These are phyloP conservation scores for Calonectria pteridis DNA, from an alignment of 2,329 filamentous ascomycete species.

Conservation along the genomic window DNA sequence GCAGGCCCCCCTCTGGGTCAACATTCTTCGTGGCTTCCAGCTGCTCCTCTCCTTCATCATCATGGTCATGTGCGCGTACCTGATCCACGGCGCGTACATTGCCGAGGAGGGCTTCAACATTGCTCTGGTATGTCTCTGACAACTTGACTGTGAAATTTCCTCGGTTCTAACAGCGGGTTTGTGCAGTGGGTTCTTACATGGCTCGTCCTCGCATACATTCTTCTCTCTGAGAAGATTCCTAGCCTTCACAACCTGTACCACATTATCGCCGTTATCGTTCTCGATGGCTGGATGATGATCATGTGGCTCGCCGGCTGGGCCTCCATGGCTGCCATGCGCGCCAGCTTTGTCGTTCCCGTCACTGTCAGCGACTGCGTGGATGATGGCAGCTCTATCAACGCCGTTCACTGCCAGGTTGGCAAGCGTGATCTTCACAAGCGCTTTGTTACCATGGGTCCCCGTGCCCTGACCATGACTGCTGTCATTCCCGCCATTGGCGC, in stretches of 20 bases:
- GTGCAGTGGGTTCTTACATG: conserved; percentile 60
- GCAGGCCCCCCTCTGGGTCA: conserved; percentile 58
- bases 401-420: conserved; percentile 51
- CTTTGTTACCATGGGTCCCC: conserved; percentile 50
- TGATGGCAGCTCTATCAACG: conserved; percentile 56
- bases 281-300: conserved; percentile 59
- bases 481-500: conserved; percentile 59
- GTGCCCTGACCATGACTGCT: conserved; percentile 51
- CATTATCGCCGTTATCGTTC: conserved; percentile 57
- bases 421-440: conserved; percentile 37
- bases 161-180: conserved; percentile 16
- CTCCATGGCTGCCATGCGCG: conserved; percentile 55
- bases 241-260: conserved; percentile 54
- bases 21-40: conserved; percentile 55
- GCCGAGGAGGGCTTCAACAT: conserved; percentile 35
- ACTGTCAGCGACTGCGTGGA: conserved; percentile 48
- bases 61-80: conserved; percentile 56
- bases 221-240: conserved; percentile 56
- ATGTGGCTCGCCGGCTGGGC: conserved; percentile 62
- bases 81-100: conserved; percentile 50
- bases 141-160: not conserved
- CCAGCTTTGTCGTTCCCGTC: conserved; percentile 50
- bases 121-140: conserved; percentile 34
- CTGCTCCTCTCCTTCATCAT: conserved; percentile 57
- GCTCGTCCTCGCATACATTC: conserved; percentile 56